phyloP scores from a whole-genome alignment of 257 asterid genomes.

The Lavandula angustifolia region DNA sequence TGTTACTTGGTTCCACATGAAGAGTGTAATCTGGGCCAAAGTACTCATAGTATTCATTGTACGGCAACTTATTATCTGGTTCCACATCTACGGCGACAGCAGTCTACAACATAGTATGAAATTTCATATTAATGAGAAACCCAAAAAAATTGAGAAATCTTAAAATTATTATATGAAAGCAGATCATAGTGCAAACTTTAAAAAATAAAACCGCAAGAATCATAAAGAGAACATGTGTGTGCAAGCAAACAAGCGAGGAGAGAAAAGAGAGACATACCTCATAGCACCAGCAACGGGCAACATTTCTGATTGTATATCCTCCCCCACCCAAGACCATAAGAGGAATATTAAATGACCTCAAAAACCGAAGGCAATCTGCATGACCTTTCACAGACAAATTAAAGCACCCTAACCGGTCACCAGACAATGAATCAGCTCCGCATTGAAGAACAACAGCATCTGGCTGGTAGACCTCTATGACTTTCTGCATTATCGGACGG shows the following conservation, averaged over 20 bases:
- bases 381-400: slow-evolving; percentile 53
- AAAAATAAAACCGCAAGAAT: slow-evolving; percentile 14
- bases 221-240: slow-evolving; percentile 4
- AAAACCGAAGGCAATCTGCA: slow-evolving; percentile 48
- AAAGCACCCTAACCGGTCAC: slow-evolving; percentile 52
- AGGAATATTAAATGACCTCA: slow-evolving; percentile 49
- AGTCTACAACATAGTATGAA: slow-evolving; percentile 55
- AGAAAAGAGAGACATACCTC: slow-evolving; percentile 41
- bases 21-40: slow-evolving; percentile 83
- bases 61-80: slow-evolving; percentile 78
- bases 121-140: slow-evolving; percentile 22
- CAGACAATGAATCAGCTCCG: slow-evolving; percentile 54
- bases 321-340: slow-evolving; percentile 57
- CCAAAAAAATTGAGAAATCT: not conserved
- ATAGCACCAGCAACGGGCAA: slow-evolving; percentile 61
- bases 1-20: slow-evolving; percentile 61
- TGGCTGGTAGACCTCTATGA: slow-evolving; percentile 51
- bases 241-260: not conserved
- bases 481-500: slow-evolving; percentile 48
- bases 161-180: not conserved
- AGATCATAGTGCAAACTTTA: not conserved
- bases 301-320: slow-evolving; percentile 49
- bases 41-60: slow-evolving; percentile 81
- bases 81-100: slow-evolving; percentile 91
- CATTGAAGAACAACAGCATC: slow-evolving; percentile 56